Percentiles rank a stretch among this genome's conserved stretches.
phyloP scores from a whole-genome alignment of 2,329 filamentous ascomycete species.

The Pestalotiopsis sp. region DNA sequence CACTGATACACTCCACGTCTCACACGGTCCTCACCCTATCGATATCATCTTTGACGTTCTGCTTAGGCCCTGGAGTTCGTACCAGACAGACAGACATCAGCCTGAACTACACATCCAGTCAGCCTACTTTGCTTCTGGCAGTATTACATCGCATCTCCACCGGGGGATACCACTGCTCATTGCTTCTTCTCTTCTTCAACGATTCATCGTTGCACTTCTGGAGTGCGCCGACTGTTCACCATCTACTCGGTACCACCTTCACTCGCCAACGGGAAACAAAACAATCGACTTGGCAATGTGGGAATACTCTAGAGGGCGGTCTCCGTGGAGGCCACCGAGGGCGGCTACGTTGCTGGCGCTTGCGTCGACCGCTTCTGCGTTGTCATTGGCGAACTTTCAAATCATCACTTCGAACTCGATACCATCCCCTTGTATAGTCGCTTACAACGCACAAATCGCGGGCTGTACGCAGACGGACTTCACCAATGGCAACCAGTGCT shows the following conservation, averaged over 20 bases:
- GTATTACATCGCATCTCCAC: background rate
- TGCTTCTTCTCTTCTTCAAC: background rate
- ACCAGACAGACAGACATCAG: background rate
- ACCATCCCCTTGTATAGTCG: constrained; percentile 13
- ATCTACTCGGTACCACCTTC: background rate
- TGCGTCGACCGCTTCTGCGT: constrained; percentile 11
- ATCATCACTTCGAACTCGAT: constrained; percentile 15
- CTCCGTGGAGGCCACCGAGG: constrained; percentile 5
- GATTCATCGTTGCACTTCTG: background rate
- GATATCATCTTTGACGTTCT: background rate
- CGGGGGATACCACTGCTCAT: background rate
- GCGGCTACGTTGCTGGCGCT: background rate
- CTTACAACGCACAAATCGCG: constrained; percentile 13
- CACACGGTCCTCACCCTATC: background rate
- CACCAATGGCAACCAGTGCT: constrained; percentile 14
- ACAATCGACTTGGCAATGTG: background rate
- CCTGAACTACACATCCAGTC: background rate
- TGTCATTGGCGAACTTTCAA: constrained; percentile 17
- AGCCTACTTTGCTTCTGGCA: background rate
- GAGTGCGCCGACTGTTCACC: background rate
- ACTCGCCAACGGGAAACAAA: background rate
- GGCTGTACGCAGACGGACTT: constrained; percentile 13
- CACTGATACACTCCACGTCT: constrained; percentile 12
- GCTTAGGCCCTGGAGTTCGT: background rate
- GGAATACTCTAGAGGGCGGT: background rate